Evolutionary conservation across 1,284 basidiomycete genomes (phyloP).

Genomic region (Lignosus rhinocerotis): DNA sequence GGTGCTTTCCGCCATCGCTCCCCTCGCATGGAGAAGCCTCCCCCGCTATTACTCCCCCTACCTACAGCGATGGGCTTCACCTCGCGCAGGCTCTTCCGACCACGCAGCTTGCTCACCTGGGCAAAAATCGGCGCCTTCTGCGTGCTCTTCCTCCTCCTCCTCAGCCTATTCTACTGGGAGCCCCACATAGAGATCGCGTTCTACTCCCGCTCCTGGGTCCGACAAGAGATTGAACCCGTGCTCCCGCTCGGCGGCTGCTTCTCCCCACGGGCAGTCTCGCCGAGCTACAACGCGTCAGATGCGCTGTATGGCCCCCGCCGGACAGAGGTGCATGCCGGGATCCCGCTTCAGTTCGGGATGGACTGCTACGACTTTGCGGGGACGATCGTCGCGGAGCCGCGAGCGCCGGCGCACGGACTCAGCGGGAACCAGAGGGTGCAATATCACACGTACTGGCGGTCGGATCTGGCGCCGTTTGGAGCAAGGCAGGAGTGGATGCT

Average conservation of each 20-base stretch:
- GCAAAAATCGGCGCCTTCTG: slow-evolving; percentile 33
- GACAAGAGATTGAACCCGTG: slow-evolving; percentile 64
- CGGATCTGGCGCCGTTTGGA: slow-evolving; percentile 77
- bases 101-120: slow-evolving; percentile 20
- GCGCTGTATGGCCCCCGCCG: slow-evolving; percentile 58
- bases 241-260: slow-evolving; percentile 76
- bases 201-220: slow-evolving; percentile 76
- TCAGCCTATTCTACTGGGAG: slow-evolving; percentile 63
- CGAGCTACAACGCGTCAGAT: slow-evolving; percentile 69
- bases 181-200: slow-evolving; percentile 81
- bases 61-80: background rate
- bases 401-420: slow-evolving; percentile 1
- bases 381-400: slow-evolving; percentile 8
- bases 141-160: slow-evolving; percentile 42
- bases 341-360: slow-evolving; percentile 73
- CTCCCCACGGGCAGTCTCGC: slow-evolving; percentile 53
- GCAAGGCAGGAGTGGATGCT: slow-evolving; percentile 85
- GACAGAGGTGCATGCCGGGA: slow-evolving; percentile 76
- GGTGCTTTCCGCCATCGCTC: slow-evolving; percentile 2
- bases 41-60: background rate
- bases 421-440: slow-evolving; percentile 50
- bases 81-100: slow-evolving; percentile 15
- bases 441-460: slow-evolving; percentile 91
- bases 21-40: background rate
- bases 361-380: slow-evolving; percentile 87